Percentiles rank a stretch among this genome's conserved stretches.
Conservation (phyloP, 2,329 filamentous ascomycete species). For the Talaromyces pinophilus region DNA sequence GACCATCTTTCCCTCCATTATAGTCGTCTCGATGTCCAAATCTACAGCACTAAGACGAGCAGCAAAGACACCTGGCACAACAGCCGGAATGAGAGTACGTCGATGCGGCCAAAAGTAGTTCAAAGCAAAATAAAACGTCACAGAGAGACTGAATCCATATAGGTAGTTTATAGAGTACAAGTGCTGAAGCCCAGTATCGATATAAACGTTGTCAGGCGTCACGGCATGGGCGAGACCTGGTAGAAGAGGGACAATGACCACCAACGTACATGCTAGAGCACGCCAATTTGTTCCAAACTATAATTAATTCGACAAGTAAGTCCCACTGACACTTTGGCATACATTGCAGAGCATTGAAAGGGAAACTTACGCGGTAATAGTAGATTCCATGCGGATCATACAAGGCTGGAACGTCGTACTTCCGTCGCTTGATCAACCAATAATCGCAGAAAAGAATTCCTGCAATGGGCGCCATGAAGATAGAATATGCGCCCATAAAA, state of each 20-base stretch:
- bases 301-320: background rate
- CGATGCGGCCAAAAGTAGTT: slow-evolving; percentile 20
- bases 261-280: slow-evolving; percentile 16
- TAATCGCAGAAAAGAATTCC: slow-evolving; percentile 21
- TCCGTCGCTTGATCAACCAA: slow-evolving; percentile 19
- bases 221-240: slow-evolving; percentile 19
- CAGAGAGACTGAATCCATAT: slow-evolving; percentile 18
- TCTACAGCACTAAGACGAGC: slow-evolving; percentile 13
- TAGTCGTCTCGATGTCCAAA: slow-evolving; percentile 11
- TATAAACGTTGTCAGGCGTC: slow-evolving; percentile 10
- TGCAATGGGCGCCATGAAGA: slow-evolving; percentile 22
- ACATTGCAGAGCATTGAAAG: background rate
- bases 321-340: background rate
- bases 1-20: background rate
- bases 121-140: slow-evolving; percentile 17
- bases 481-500: slow-evolving; percentile 21
- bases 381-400: slow-evolving; percentile 21
- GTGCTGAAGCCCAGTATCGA: slow-evolving; percentile 12
- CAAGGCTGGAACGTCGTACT: slow-evolving; percentile 22
- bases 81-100: slow-evolving; percentile 18
- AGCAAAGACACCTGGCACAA: slow-evolving; percentile 16
- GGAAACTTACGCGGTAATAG: slow-evolving; percentile 16
- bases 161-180: slow-evolving; percentile 22
- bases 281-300: slow-evolving; percentile 22
- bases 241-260: slow-evolving; percentile 18